phyloP scores from a whole-genome alignment of 441 rosid species.

The Kokia cookei region DNA sequence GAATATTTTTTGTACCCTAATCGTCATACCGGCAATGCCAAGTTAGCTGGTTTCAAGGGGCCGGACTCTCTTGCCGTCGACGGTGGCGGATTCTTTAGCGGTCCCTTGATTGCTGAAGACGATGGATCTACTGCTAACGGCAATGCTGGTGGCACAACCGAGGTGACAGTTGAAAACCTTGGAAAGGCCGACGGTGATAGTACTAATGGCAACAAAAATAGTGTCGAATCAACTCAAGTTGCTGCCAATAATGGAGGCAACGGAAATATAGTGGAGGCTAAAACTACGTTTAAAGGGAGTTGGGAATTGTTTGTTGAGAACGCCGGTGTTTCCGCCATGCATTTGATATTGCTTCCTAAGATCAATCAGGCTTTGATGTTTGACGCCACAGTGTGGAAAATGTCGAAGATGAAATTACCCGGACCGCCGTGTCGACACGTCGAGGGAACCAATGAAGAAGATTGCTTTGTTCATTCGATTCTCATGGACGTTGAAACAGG shows the following conservation, averaged over 20 bases:
- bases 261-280: background rate
- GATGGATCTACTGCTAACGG: background rate
- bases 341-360: slow-evolving; percentile 56
- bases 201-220: background rate
- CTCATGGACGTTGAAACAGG: slow-evolving; percentile 39
- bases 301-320: slow-evolving; percentile 47
- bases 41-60: background rate
- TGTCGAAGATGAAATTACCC: slow-evolving; percentile 38
- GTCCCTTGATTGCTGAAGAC: background rate
- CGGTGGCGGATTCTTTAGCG: background rate
- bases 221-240: background rate
- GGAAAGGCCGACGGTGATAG: background rate
- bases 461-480: slow-evolving; percentile 65
- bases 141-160: background rate
- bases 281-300: background rate
- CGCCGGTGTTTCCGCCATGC: slow-evolving; percentile 87
- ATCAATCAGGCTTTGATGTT: slow-evolving; percentile 52
- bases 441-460: slow-evolving; percentile 27
- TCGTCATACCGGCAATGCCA: background rate
- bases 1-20: background rate
- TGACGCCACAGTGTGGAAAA: slow-evolving; percentile 71
- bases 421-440: slow-evolving; percentile 34
- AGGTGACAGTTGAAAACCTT: background rate
- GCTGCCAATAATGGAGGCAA: background rate
- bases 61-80: background rate